Percentiles rank a stretch among this genome's conserved stretches.
Evolutionary conservation across 2,329 filamentous ascomycete genomes (phyloP).

Genomic region (Hypoxylon sp.): DNA sequence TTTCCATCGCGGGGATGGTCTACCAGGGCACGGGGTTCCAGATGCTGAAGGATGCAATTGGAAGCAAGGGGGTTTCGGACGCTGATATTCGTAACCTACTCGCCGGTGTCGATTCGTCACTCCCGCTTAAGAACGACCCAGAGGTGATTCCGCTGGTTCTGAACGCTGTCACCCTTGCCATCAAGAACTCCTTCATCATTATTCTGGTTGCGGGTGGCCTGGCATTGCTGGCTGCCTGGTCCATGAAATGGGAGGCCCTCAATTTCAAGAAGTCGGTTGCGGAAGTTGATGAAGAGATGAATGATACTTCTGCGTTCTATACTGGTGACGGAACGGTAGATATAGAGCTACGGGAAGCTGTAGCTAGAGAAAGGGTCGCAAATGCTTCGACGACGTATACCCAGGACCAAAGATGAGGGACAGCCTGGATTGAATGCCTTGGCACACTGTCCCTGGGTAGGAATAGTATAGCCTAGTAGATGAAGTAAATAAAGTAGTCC

Average conservation of each 20-base stretch:
- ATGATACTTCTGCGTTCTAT: too few species aligned
- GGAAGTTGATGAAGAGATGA: too few species aligned
- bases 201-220: constrained; percentile 40
- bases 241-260: constrained; percentile 45
- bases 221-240: constrained; percentile 40
- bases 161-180: constrained; percentile 38
- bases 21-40: constrained; percentile 45
- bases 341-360: too few species aligned
- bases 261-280: constrained; percentile 30
- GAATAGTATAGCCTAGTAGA: too few species aligned
- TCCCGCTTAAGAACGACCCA: constrained; percentile 34
- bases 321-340: too few species aligned
- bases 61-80: constrained; percentile 29
- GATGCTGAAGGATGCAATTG: constrained; percentile 32
- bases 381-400: too few species aligned
- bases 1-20: constrained; percentile 44
- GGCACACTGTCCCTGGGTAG: too few species aligned
- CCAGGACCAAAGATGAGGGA: too few species aligned
- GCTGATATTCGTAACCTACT: constrained; percentile 43
- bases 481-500: too few species aligned
- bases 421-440: too few species aligned
- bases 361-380: too few species aligned
- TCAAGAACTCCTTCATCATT: constrained; percentile 42
- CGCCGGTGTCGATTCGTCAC: constrained; percentile 41
- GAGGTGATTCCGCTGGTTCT: constrained; percentile 29